Percentiles rank a stretch among this genome's conserved stretches.
These are phyloP conservation scores for Mollisia scopiformis DNA, from an alignment of 2,329 filamentous ascomycete species.

Conservation along the genomic window DNA sequence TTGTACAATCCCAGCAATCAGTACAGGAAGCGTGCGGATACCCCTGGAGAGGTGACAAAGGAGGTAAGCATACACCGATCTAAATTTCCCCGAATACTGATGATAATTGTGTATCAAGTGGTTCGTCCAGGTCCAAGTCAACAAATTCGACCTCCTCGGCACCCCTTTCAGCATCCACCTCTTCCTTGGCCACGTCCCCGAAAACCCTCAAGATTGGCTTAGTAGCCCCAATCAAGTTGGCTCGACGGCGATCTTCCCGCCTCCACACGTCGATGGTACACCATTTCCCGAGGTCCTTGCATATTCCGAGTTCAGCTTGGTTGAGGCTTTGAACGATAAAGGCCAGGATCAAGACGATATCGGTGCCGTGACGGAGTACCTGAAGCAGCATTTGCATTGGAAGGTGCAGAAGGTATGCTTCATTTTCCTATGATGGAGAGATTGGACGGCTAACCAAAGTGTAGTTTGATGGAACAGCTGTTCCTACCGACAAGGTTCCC, in stretches of 20 bases:
- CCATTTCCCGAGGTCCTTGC: constrained; percentile 18
- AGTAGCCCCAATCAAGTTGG: constrained; percentile 17
- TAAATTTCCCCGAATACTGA: not conserved
- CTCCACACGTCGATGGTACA: constrained; percentile 7
- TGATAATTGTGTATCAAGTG: constrained; percentile 22
- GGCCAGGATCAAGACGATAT: constrained; percentile 17
- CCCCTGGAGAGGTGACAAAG: not conserved
- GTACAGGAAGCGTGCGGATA: constrained; percentile 2
- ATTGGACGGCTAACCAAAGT: not conserved
- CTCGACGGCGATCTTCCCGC: constrained; percentile 29
- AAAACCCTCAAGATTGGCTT: constrained; percentile 26
- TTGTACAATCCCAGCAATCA: constrained; percentile 44
- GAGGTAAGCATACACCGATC: not conserved
- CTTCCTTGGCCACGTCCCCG: constrained; percentile 29
- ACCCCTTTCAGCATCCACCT: constrained; percentile 27
- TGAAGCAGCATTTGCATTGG: constrained; percentile 31
- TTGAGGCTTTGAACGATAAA: constrained; percentile 12
- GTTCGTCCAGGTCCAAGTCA: constrained; percentile 25
- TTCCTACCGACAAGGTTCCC: constrained; percentile 15
- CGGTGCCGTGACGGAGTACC: constrained; percentile 14
- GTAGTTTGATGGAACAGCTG: constrained; percentile 26
- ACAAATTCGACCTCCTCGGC: constrained; percentile 32
- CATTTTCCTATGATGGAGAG: not conserved
- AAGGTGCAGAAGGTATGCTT: constrained; percentile 30
- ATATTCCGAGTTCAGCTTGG: constrained; percentile 28